Base-by-base conservation (phyloP, 2,329 filamentous ascomycete genomes). In the Sclerotinia borealis region DNA sequence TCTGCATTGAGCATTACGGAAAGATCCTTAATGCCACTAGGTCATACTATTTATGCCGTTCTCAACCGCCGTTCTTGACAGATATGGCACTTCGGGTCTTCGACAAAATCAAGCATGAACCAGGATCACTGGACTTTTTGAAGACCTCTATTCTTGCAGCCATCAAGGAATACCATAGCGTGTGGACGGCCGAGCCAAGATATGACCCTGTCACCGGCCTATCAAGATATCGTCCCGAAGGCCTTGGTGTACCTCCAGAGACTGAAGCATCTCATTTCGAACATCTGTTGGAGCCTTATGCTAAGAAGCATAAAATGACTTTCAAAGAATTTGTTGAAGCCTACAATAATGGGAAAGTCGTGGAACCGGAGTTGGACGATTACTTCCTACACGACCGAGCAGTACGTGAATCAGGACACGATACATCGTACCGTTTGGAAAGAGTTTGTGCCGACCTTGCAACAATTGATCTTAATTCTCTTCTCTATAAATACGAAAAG, bases 11-110 rank as follows among this genome's bases (percentile, higher is more conserved):
- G 75, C 93, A 99, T 77, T 99, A 99, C 75, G 93, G 93, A 72
- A 99, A 98, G 80, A 96, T 99, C 65, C 85, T 98, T 68, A 99
- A 99, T 76, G 95, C 95, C 59, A 99, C 95, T 63, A 86, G 95
- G 41, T 93, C 93, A 1, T 99, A 99, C 80, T 99, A 99, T 74
- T 86, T 99, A 19, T 89, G 86, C 68, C 89, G 95, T 64, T 97
- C 95, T 2, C 95, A 99, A 76, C 95, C 95, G 2, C 95, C 95
- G 0, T 98, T 99, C 78, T 80, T 99, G 63, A 99, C 95, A 1
- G 95, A 99, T 76, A 97, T 99, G 92, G 90, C 93, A 13, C 81
- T 98, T 56, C 89, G 92, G 62, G 92, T 96, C 48, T 98, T 95
- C 75, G 92, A 97, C 72, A 90, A 89, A 73, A 98, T 97, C 76